These are phyloP conservation scores for Collybia sp. DNA, from an alignment of 768 basidiomycete species.

Conservation along the genomic window DNA sequence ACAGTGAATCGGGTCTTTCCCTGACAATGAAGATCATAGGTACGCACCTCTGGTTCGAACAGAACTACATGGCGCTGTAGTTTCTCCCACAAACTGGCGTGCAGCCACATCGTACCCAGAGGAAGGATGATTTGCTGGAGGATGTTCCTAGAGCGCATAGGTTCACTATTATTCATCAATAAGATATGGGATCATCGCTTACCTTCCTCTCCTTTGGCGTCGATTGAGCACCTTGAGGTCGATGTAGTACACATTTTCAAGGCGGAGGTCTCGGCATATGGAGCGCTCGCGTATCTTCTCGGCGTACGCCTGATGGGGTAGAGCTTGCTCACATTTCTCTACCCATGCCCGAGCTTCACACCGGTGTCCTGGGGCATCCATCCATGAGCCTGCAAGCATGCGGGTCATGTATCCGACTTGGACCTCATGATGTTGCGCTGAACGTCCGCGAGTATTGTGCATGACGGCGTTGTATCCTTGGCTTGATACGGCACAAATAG, in stretches of 20 bases:
- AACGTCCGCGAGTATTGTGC: slow-evolving; percentile 3
- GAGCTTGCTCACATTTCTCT: no score
- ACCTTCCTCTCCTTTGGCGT: no score
- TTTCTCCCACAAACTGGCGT: not conserved
- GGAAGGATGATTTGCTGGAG: not conserved
- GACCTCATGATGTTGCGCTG: slow-evolving; percentile 7
- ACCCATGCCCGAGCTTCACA: not conserved
- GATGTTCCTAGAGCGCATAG: not conserved
- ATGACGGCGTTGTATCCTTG: slow-evolving; percentile 9
- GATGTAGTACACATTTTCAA: not conserved
- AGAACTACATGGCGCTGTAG: not conserved
- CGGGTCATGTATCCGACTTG: not conserved
- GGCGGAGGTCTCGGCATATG: not conserved
- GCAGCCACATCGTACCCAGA: not conserved
- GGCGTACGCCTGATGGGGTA: not conserved
- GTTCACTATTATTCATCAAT: no score
- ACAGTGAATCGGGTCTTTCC: no score
- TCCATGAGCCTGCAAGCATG: not conserved
- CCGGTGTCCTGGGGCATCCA: not conserved
- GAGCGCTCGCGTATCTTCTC: not conserved
- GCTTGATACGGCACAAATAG: no score
- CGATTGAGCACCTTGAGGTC: not conserved
- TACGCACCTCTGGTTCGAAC: slow-evolving; percentile 1
- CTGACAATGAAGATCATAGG: no score
- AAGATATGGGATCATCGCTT: no score